A percentile compares a stretch with the other conserved stretches of the same genome.
Conservation (phyloP, 23 red algal genomes). For the Porphyridium purpureum region DNA sequence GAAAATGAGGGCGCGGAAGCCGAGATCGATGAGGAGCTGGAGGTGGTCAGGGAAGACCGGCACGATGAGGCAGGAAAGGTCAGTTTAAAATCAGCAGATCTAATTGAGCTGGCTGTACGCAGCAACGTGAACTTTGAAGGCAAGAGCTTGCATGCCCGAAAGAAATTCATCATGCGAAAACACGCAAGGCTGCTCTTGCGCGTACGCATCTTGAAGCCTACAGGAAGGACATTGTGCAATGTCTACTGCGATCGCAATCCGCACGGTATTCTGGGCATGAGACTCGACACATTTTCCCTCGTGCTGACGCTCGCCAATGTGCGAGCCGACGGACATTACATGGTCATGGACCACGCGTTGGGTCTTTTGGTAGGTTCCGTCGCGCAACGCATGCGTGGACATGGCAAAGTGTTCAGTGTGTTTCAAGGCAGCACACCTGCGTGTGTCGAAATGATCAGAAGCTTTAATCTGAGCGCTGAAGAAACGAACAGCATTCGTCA, state of each 20-base stretch:
- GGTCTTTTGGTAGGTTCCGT: constrained; percentile 23
- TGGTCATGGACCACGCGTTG: constrained; percentile 37
- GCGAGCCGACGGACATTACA: constrained; percentile 10
- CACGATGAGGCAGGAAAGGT: no score
- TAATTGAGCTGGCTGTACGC: no score
- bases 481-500: constrained; percentile 13
- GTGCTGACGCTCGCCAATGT: constrained; percentile 34
- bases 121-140: constrained; percentile 20
- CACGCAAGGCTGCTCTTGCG: constrained; percentile 28
- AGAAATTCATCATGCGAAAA: constrained; percentile 41
- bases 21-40: no score
- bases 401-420: constrained; percentile 16
- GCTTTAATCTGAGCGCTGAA: constrained; percentile 10
- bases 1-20: no score
- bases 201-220: constrained; percentile 28
- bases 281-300: constrained; percentile 23
- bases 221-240: constrained; percentile 16
- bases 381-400: constrained; percentile 29
- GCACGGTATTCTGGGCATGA: constrained; percentile 25
- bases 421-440: constrained; percentile 23
- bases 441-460: constrained; percentile 25
- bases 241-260: constrained; percentile 32
- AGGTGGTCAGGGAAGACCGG: no score
- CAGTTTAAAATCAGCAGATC: no score
- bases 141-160: constrained; percentile 30